Evolutionary conservation across 371 early-diverging fungal genomes (phyloP).

Genomic region (Syncephalastrum sp.): DNA sequence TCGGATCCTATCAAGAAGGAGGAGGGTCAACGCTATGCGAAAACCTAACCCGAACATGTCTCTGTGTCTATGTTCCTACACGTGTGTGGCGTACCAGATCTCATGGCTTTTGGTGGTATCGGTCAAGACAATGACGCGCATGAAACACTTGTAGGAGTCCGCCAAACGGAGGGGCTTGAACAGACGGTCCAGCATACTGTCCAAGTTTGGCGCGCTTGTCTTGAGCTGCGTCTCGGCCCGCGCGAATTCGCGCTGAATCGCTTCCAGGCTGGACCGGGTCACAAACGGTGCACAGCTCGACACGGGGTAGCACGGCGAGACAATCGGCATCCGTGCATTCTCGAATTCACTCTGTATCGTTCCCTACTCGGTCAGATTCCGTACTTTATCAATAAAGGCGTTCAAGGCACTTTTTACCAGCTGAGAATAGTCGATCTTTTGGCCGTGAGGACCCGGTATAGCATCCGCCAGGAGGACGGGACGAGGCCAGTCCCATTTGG

Average conservation of each 20-base stretch:
- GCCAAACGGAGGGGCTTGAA: slow-evolving; percentile 27
- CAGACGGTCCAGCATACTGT: slow-evolving; percentile 19
- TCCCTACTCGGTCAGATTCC: background rate
- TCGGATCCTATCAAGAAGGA: slow-evolving; percentile 21
- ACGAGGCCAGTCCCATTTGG: slow-evolving; percentile 37
- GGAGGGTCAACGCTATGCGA: no score
- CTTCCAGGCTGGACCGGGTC: slow-evolving; percentile 27
- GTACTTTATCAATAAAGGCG: no score
- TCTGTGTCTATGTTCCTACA: no score
- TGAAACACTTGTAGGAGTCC: slow-evolving; percentile 23
- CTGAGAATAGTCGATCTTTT: background rate
- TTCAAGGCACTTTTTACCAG: slow-evolving; percentile 2
- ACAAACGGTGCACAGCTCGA: slow-evolving; percentile 32
- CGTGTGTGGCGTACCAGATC: slow-evolving; percentile 36
- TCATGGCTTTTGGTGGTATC: slow-evolving; percentile 29
- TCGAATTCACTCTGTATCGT: slow-evolving; percentile 23
- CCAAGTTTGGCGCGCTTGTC: background rate
- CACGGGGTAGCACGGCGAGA: slow-evolving; percentile 47
- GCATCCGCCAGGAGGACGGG: slow-evolving; percentile 28
- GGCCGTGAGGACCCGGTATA: slow-evolving; percentile 22
- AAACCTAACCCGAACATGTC: no score
- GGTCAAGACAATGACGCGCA: slow-evolving; percentile 24
- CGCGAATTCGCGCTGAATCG: slow-evolving; percentile 30
- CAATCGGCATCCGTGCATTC: slow-evolving; percentile 37
- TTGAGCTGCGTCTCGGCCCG: slow-evolving; percentile 19